Base-by-base conservation (phyloP, 2,329 filamentous ascomycete species). In the Alternaria brassicicola region DNA sequence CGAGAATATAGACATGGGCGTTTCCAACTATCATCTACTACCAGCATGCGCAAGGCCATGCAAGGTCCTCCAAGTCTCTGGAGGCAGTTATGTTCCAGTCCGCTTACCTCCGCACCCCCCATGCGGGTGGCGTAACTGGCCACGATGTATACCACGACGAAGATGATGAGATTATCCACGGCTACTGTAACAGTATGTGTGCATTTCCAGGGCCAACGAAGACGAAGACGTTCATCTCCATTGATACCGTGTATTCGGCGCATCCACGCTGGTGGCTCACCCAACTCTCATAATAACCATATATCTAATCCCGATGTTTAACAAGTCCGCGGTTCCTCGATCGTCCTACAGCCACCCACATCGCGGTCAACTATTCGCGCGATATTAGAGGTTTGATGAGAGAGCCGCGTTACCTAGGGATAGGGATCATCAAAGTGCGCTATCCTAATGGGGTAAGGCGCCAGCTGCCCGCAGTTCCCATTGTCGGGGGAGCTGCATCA, bases 81-180 rank as follows among this genome's bases (percentile, higher is more conserved):
- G n/a, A 38, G 17, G 8, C 17, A 38, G 21, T 9, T 13, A 17
- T 38, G 3, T 38, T 38, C 17, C 35, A 83, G 67, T 86, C 89
- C 48, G 63, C 81, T 12, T 79, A 83, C 21, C 82, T 95, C 3
- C 78, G 82, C 4, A 76, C 82, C 8, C 87, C 92, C 55, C 84
- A 85, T 30, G 78, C 80, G 31, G 81, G 84, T 4, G 78, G 81
- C 4, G 85, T 85, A 4, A 83, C 91, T 13, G 93, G 91, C 78
- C 84, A 87, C 58, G 69, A 78, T 15, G 81, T 80, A 21, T 92
- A 89, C 69, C 79, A 77, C 7, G 74, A 80, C 3, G 67, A 82
- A 0, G 86, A 86, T 33, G 86, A 86, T 45, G 78, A 88, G 45
- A 69, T 77, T 13, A 83, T 64, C 7, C 30, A 47, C n/a, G 4